Conservation (phyloP, 495 filamentous ascomycete species). For the Annulohypoxylon nitens region DNA sequence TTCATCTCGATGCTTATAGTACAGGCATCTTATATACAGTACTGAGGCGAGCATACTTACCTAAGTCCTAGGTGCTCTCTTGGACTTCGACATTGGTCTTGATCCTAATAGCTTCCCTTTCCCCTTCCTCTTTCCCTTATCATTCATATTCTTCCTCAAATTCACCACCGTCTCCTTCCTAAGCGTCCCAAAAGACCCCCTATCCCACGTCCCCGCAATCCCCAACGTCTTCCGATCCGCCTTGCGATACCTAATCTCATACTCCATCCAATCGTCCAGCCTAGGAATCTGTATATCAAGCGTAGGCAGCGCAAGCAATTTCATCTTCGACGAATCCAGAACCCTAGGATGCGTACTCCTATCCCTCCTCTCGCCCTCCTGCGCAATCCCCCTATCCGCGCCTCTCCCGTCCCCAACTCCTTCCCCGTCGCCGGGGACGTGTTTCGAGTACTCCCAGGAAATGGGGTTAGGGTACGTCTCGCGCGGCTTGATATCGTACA, state of each 20-base stretch:
- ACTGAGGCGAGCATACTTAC: background rate
- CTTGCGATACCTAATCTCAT: slow-evolving; percentile 63
- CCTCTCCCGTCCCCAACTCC: background rate
- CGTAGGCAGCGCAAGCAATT: slow-evolving; percentile 65
- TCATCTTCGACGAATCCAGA: slow-evolving; percentile 39
- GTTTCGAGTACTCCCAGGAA: background rate
- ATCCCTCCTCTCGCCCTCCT: background rate
- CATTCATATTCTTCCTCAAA: background rate
- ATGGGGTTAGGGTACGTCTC: slow-evolving; percentile 18
- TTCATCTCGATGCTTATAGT: background rate
- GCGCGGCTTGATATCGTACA: background rate
- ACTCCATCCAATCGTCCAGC: slow-evolving; percentile 55
- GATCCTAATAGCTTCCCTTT: background rate
- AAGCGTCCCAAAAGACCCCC: slow-evolving; percentile 21
- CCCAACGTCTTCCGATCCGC: slow-evolving; percentile 52
- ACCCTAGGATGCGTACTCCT: slow-evolving; percentile 21
- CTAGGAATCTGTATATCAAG: slow-evolving; percentile 56
- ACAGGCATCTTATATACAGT: background rate
- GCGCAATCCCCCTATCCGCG: background rate
- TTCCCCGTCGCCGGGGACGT: background rate
- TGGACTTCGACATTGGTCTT: background rate
- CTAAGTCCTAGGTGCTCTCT: no score
- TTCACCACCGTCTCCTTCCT: background rate
- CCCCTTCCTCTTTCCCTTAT: background rate
- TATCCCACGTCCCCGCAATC: slow-evolving; percentile 39